Evolutionary conservation across 306 rosid species (phyloP), one percentile per base, ranked within the genome.

Genomic region (Begonia loranthoides): DNA sequence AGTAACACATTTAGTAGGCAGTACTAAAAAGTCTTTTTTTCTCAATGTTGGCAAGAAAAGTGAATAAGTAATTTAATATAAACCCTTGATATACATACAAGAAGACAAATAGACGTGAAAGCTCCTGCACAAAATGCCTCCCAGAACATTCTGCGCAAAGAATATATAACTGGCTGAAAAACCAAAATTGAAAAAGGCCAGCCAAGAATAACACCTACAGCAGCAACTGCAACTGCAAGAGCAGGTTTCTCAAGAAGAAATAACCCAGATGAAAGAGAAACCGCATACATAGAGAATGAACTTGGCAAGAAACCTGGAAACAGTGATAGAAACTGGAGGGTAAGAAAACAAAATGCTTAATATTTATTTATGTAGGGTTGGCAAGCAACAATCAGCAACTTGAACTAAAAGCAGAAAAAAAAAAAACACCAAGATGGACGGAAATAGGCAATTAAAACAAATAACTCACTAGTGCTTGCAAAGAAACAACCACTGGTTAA

Each of bases 151-250:
- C 73, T 78, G 60, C 51, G 50, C 59, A 92, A 70, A 49, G 94
- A 78, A 63, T 67, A 86, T 62, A 86, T 43, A 54, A 92, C 70
- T 0, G 99, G 99, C 48, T 83, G 81, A 54, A 86, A 92, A 67
- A 76, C 99, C 84, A 92, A 79, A 65, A 92, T 71, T 65, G 99
- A 86, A 81, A 92, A 92, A 44, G 99, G 99, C 99, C 99, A 92
- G 50, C 93, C 99, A 61, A 92, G 88, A 53, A 92, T 79, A n/a
- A 83, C 99, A 40, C 99, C 99, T 56, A 51, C 4, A 38, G 83
- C 93, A 50, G 99, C 72, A 75, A 62, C 87, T 55, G 93, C 71
- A 75, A 92, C 85, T 43, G 96, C 74, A 52, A 73, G 68, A 62
- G 94, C 82, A 49, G 76, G 94, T 57, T 73, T 83, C 53, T 79